Evolutionary conservation across 371 early-diverging fungal species (phyloP).

Genomic region (Mortierella sp.): DNA sequence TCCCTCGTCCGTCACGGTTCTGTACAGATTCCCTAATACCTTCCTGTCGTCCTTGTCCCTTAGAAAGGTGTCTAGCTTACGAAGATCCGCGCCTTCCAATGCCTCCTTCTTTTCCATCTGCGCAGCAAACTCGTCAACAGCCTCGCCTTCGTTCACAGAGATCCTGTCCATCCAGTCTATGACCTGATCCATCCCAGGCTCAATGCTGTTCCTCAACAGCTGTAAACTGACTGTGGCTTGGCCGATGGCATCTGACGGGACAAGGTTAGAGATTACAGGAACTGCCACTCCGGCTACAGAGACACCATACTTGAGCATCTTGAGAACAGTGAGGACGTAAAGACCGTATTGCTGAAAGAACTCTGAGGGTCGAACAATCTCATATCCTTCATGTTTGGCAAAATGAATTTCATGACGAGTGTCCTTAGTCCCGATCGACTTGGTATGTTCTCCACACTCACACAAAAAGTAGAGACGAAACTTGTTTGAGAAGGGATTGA

Average conservation of each 20-base stretch:
- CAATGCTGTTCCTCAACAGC: not conserved
- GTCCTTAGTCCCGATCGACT: not conserved
- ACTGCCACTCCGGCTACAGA: not conserved
- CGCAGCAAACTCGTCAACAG: constrained; percentile 2
- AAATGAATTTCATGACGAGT: constrained; percentile 22
- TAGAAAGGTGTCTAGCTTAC: constrained; percentile 10
- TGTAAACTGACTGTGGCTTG: constrained; percentile 4
- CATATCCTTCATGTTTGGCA: constrained; percentile 34
- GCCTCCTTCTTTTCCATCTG: not conserved
- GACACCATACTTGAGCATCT: constrained; percentile 17
- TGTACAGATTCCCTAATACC: constrained; percentile 14
- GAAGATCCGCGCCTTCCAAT: constrained; percentile 17
- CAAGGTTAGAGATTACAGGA: not conserved
- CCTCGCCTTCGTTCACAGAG: constrained; percentile 11
- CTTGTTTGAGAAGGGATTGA: constrained; percentile 18
- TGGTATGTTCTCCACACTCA: constrained; percentile 28
- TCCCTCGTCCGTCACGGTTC: constrained; percentile 9
- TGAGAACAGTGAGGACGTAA: constrained; percentile 7
- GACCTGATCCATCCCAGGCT: not conserved
- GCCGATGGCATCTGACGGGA: not conserved
- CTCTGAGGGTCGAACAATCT: constrained; percentile 18
- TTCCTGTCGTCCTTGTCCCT: constrained; percentile 13
- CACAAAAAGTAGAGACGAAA: constrained; percentile 41
- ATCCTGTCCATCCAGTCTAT: not conserved
- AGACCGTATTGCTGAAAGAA: constrained; percentile 36